A percentile compares a stretch with the other conserved stretches of the same genome.
phyloP scores from a whole-genome alignment of 345 rosid species.

The Brassica nigra region DNA sequence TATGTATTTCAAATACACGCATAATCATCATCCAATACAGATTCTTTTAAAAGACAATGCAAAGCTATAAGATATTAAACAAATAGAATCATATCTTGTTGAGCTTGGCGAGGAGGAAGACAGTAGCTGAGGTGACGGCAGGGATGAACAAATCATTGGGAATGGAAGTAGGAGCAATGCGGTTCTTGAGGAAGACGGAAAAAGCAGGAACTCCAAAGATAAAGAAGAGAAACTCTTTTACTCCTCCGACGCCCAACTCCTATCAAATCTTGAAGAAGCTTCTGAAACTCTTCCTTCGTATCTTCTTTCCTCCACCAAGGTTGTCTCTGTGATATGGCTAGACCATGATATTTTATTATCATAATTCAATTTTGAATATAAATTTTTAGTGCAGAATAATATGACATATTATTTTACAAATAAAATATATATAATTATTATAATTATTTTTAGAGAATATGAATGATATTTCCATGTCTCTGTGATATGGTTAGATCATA shows the following conservation, averaged over 20 bases:
- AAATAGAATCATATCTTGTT: conserved; percentile 54
- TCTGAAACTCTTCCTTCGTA: conserved; percentile 62
- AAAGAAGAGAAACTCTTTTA: conserved; percentile 59
- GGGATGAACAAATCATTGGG: conserved; percentile 71
- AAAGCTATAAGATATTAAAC: conserved; percentile 11
- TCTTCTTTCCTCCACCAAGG: conserved; percentile 28
- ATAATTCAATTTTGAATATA: no score
- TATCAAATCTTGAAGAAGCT: conserved; percentile 55
- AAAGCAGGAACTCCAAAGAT: conserved; percentile 68
- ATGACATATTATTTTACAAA: no score
- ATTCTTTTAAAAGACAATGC: conserved; percentile 4
- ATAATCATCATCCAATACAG: not conserved
- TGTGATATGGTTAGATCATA: no score
- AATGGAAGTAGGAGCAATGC: conserved; percentile 48
- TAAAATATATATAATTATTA: not conserved
- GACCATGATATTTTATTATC: not conserved
- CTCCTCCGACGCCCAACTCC: conserved; percentile 59
- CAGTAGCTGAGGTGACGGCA: conserved; percentile 70
- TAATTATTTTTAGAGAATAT: not conserved
- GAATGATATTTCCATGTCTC: no score
- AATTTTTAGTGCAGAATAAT: no score
- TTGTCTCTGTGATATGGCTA: conserved; percentile 31
- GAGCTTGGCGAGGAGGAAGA: conserved; percentile 68
- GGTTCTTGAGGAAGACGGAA: conserved; percentile 58
- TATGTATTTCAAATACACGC: not conserved